A percentile compares a stretch with the other conserved stretches of the same genome.
These are phyloP conservation scores for Urtica urens DNA, from an alignment of 306 rosid species.

Conservation along the genomic window DNA sequence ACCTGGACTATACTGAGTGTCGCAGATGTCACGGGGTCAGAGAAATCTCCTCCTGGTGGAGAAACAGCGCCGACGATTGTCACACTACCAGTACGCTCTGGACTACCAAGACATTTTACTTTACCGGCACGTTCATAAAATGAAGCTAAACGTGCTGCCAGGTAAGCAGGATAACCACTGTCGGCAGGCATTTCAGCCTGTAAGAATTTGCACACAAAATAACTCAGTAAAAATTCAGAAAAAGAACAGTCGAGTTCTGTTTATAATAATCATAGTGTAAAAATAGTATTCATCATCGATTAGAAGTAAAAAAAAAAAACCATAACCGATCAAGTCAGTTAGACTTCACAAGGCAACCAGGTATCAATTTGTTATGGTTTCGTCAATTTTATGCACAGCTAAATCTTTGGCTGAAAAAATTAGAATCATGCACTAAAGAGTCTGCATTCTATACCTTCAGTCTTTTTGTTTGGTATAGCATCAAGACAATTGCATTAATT, in stretches of 20 bases:
- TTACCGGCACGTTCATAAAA: slow-evolving; percentile 99
- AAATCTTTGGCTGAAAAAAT: too few species aligned
- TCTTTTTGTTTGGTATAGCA: too few species aligned
- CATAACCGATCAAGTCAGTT: too few species aligned
- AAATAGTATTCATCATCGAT: too few species aligned
- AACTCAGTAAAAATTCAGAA: slow-evolving; percentile 10
- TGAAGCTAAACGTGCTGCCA: slow-evolving; percentile 98
- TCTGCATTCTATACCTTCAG: too few species aligned
- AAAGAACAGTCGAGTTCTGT: slow-evolving; percentile 4
- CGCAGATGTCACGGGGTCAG: slow-evolving; percentile 99
- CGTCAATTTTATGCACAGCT: too few species aligned
- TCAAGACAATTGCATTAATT: too few species aligned
- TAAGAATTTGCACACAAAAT: slow-evolving; percentile 11
- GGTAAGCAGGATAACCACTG: slow-evolving; percentile 99
- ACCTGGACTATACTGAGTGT: slow-evolving; percentile 99
- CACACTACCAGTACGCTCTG: slow-evolving; percentile 96
- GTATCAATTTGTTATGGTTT: too few species aligned
- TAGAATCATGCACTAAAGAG: too few species aligned
- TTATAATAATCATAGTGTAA: not conserved
- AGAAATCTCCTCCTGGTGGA: slow-evolving; percentile 99
- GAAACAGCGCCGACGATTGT: slow-evolving; percentile 99
- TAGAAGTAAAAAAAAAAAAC: too few species aligned
- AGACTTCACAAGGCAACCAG: too few species aligned
- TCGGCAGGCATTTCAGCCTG: slow-evolving; percentile 99
- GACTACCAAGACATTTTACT: slow-evolving; percentile 97